Evolutionary conservation across 2,329 filamentous ascomycete genomes (phyloP), one percentile per base, ranked within the genome.

Genomic region (Chalaropsis ovoidea): DNA sequence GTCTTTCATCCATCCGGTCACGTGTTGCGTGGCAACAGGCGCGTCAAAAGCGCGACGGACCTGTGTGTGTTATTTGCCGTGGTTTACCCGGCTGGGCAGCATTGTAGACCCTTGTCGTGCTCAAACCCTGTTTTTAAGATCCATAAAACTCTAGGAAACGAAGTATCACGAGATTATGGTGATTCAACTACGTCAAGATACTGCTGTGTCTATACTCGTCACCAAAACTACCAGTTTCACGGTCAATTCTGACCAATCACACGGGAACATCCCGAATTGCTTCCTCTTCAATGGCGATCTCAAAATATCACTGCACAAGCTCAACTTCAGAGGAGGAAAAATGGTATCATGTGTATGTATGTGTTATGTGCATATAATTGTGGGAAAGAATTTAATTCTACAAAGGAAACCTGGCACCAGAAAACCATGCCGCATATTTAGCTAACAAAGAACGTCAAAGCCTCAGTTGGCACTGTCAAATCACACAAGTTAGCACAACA

Each of bases 371-470:
- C 17, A 19, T 47, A 39, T 58, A 58, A 39, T 39, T 58, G 31
- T 58, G 54, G 54, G 54, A 58, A 19, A n/a, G n/a, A 47, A 58
- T 35, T 31, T 58, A 58, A 19, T 19, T 58, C 54, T 39, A 58
- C 54, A 58, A 58, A 58, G 10, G 24, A 54, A 54, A 58, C 1
- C 24, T n/a, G 31, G 24, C 54, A 58, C 31, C 54, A 39, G 24
- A 39, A 35, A 58, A 58, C 54, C 27, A 39, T 39, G 54, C 54
- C 10, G 19, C 39, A 58, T 58, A 39, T 19, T 35, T 10, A 19
- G 54, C 54, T 11, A 27, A 58, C 54, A 58, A 31, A n/a, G 24
- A 58, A 19, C 54, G 27, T 39, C 54, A n/a, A 17, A 39, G 27
- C 54, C 27, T 31, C 11, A 24, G 31, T 39, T 58, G 24, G 54